A percentile compares a stretch with the other conserved stretches of the same genome.
Evolutionary conservation across 495 filamentous ascomycete species (phyloP).

Genomic region (Xylaria curta): DNA sequence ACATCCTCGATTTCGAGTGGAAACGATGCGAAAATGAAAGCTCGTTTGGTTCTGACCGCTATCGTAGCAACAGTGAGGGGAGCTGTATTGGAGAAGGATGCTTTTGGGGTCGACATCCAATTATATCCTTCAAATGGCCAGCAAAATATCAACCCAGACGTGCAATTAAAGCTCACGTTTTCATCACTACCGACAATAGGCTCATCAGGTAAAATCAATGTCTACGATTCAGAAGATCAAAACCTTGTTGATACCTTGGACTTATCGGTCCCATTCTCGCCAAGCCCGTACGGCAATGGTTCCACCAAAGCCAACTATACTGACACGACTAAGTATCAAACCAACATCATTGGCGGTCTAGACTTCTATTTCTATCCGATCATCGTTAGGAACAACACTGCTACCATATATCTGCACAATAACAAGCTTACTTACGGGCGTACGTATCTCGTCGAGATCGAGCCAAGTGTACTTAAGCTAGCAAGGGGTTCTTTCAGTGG

Average conservation of each 20-base stretch:
- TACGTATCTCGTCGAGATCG: conserved; percentile 28
- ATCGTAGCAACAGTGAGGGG: conserved; percentile 13
- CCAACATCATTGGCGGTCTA: conserved; percentile 32
- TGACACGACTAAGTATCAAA: conserved; percentile 32
- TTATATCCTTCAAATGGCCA: conserved; percentile 24
- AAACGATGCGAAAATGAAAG: neutral
- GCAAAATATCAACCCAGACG: conserved; percentile 27
- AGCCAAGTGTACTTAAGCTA: conserved; percentile 20
- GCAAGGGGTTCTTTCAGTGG: conserved; percentile 24
- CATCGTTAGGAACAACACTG: conserved; percentile 28
- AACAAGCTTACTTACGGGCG: conserved; percentile 28
- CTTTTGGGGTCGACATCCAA: neutral
- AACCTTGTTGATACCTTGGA: conserved; percentile 26
- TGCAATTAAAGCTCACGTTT: conserved; percentile 27
- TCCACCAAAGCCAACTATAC: conserved; percentile 33
- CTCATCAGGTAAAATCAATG: conserved; percentile 19
- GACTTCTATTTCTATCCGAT: conserved; percentile 34
- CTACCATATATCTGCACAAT: conserved; percentile 31
- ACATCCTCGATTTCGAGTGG: neutral
- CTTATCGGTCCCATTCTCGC: conserved; percentile 31
- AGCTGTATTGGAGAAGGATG: neutral
- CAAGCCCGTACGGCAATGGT: conserved; percentile 31
- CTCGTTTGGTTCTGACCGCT: neutral
- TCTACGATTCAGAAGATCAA: conserved; percentile 23
- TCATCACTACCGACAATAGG: conserved; percentile 27